Base-by-base conservation (phyloP, 139 green algal genomes). In the Zygnema circumcarinatum region DNA sequence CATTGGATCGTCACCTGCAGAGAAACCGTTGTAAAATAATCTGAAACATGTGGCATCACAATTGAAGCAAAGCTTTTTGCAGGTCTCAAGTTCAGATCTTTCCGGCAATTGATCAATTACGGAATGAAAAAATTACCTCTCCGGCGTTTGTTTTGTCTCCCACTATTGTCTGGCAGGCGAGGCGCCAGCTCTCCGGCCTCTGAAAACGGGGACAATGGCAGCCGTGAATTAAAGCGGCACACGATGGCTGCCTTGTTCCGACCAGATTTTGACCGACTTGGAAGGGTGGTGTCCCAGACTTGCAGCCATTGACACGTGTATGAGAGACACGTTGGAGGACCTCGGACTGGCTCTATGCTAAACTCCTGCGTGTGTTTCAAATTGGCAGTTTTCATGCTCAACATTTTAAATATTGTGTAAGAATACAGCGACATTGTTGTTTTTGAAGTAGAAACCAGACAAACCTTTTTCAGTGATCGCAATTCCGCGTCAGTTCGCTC, bases 141-240 rank as follows among this genome's bases (percentile, higher is more conserved):
- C 93, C 92, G n/a, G 42, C 81, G 81, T 92, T 95, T 2, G 79
- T 84, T 0, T 92, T 93, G 67, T 95, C 93, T 0, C 93, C 93
- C 0, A 94, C 83, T 67, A 93, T 86, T 0, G 90, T 93, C 74
- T 95, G 93, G 81, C 93, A 95, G 0, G 93, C 92, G 25, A 95
- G 72, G 21, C 93, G 78, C 79, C 79, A 95, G 33, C 21, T 84
- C 0, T 79, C 86, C 0, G 92, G 92, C 35, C 93, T 94, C 84
- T 94, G 91, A 82, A 85, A 56, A 83, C n/a, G n/a, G n/a, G 73
- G 47, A 25, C 73, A 21, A 21, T 80, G 73, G 73, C 29, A 47
- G 47, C 32, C 22, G 38, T 21, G 21, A 32, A 21, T 80, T 80
- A 25, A 32, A 21, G 73, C 73, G 47, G 21, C 21, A 38, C 25